Percentiles rank a stretch among this genome's conserved stretches.
Evolutionary conservation across 169 alveolate species (phyloP).

Genomic region (Plasmodium sp.): DNA sequence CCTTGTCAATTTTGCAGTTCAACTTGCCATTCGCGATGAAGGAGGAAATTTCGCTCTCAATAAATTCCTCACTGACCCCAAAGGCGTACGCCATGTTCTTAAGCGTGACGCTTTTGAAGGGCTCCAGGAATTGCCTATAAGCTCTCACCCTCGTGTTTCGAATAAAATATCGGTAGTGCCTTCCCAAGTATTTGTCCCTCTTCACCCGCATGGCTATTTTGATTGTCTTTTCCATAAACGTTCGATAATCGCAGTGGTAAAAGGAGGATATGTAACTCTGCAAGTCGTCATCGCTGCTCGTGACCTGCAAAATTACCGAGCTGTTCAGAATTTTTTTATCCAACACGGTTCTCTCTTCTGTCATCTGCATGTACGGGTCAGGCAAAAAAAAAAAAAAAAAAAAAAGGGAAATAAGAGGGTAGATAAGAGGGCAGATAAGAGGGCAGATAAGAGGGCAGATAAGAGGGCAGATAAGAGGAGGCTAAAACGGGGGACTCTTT

Average conservation of each 20-base stretch:
- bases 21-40: slow-evolving; percentile 93
- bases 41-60: slow-evolving; percentile 94
- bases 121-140: slow-evolving; percentile 94
- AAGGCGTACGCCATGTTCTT: slow-evolving; percentile 95
- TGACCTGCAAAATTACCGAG: slow-evolving; percentile 93
- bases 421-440: background rate
- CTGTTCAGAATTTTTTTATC: slow-evolving; percentile 89
- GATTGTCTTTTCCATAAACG: slow-evolving; percentile 89
- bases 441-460: background rate
- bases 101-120: slow-evolving; percentile 95
- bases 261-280: slow-evolving; percentile 89
- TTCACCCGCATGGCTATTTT: slow-evolving; percentile 83
- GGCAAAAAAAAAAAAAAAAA: background rate
- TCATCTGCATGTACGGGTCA: slow-evolving; percentile 76
- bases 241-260: slow-evolving; percentile 92
- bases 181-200: slow-evolving; percentile 89
- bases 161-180: slow-evolving; percentile 89
- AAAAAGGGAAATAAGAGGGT: background rate
- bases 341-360: slow-evolving; percentile 87
- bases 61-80: slow-evolving; percentile 93
- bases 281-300: slow-evolving; percentile 90
- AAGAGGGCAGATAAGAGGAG: background rate
- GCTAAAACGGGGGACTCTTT: background rate
- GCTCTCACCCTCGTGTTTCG: slow-evolving; percentile 96
- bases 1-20: slow-evolving; percentile 96